These are phyloP conservation scores for Bodo saltans DNA, from an alignment of 78 protist species.

Conservation along the genomic window DNA sequence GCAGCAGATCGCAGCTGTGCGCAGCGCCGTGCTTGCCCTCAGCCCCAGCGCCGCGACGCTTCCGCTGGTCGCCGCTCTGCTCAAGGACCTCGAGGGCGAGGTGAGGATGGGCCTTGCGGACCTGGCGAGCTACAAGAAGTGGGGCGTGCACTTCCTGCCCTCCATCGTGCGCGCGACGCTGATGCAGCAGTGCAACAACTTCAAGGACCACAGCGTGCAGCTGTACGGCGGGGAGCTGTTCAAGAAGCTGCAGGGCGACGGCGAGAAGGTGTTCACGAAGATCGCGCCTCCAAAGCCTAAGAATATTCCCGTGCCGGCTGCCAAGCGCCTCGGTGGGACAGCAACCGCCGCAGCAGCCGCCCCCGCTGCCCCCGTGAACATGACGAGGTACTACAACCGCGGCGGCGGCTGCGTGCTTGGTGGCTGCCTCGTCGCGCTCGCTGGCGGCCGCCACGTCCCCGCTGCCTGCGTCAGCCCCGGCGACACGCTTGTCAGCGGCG, in stretches of 20 bases:
- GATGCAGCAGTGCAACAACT: slow-evolving; percentile 63
- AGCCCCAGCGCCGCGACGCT: background rate
- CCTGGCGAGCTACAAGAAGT: slow-evolving; percentile 27
- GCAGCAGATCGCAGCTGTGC: too few species aligned
- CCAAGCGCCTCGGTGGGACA: background rate
- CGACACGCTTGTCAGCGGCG: slow-evolving; percentile 27
- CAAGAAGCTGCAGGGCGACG: slow-evolving; percentile 35
- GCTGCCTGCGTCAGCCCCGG: slow-evolving; percentile 26
- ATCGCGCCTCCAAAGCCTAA: slow-evolving; percentile 65
- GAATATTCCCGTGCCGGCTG: background rate
- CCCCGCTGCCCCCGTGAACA: slow-evolving; percentile 30
- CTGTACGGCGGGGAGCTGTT: slow-evolving; percentile 54
- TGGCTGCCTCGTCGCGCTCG: slow-evolving; percentile 21
- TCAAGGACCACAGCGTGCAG: slow-evolving; percentile 74
- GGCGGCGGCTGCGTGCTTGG: slow-evolving; percentile 53
- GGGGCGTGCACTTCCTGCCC: slow-evolving; percentile 69
- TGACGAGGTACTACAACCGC: slow-evolving; percentile 43
- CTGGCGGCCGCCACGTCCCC: slow-evolving; percentile 8
- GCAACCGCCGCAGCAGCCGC: background rate
- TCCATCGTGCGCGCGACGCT: slow-evolving; percentile 50
- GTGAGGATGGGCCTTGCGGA: slow-evolving; percentile 34
- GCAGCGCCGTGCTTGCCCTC: background rate
- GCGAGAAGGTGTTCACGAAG: slow-evolving; percentile 44
- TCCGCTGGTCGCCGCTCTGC: slow-evolving; percentile 1
- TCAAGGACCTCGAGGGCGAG: slow-evolving; percentile 48